Conservation (phyloP, 345 rosid species). For the Brassica rapa region DNA sequence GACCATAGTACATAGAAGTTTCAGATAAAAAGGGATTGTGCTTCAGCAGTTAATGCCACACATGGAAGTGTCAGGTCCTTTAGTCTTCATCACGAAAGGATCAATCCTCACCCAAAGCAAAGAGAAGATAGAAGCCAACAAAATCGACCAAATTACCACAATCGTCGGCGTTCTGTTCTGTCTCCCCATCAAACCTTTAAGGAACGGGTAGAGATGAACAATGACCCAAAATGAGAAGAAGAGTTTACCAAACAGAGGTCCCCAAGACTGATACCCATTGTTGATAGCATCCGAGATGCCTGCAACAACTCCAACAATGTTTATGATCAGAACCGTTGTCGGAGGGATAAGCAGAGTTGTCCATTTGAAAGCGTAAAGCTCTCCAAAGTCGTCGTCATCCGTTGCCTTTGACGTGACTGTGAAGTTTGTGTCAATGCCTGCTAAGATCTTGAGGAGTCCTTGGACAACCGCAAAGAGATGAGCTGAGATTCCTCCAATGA, state of each 20-base stretch:
- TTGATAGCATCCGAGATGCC: conserved; percentile 95
- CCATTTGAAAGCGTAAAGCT: conserved; percentile 88
- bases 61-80: conserved; percentile 78
- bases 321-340: conserved; percentile 81
- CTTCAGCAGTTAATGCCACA: conserved; percentile 90
- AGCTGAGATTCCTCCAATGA: conserved; percentile 94
- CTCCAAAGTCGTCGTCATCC: conserved; percentile 88
- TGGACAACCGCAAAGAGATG: conserved; percentile 90
- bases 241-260: conserved; percentile 91
- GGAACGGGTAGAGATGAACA: conserved; percentile 95
- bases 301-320: conserved; percentile 91
- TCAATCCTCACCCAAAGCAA: conserved; percentile 94
- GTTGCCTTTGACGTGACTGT: conserved; percentile 88
- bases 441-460: conserved; percentile 82
- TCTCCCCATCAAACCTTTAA: conserved; percentile 93
- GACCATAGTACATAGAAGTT: not conserved
- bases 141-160: conserved; percentile 93
- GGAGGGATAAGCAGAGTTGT: conserved; percentile 92
- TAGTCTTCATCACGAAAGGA: conserved; percentile 87
- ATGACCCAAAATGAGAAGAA: conserved; percentile 97
- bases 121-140: conserved; percentile 93
- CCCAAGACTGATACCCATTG: conserved; percentile 91
- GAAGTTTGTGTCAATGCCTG: conserved; percentile 92
- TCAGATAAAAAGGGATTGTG: too few species aligned
- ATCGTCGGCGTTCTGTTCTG: conserved; percentile 97